Percentiles rank a stretch among this genome's conserved stretches.
Conservation (phyloP, 352 stramenopile genomes). For the Phytophthora megakarya region DNA sequence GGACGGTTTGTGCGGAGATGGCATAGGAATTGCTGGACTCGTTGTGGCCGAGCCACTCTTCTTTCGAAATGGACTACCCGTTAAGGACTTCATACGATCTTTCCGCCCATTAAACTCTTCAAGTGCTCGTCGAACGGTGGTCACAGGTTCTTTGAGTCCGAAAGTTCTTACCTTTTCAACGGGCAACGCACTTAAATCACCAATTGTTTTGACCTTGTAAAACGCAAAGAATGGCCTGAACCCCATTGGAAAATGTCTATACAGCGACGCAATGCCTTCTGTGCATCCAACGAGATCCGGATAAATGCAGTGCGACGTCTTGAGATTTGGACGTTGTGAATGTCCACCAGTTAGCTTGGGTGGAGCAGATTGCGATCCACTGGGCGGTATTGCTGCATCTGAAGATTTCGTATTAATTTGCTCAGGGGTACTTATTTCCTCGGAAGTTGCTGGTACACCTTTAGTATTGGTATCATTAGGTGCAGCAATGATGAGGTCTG, state of each 20-base stretch:
- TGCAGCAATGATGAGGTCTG: background rate
- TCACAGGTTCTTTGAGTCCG: conserved; percentile 60
- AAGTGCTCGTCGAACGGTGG: conserved; percentile 57
- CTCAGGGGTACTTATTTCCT: background rate
- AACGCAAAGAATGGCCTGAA: conserved; percentile 66
- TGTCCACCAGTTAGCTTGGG: conserved; percentile 12
- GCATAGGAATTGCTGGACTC: conserved; percentile 31
- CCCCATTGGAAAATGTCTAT: conserved; percentile 55
- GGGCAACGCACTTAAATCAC: conserved; percentile 59
- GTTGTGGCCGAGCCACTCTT: conserved; percentile 19
- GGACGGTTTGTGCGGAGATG: conserved; percentile 34
- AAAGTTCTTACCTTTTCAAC: conserved; percentile 61
- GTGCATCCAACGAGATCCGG: conserved; percentile 49
- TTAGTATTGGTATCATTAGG: background rate
- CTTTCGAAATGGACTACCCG: conserved; percentile 48
- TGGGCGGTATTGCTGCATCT: background rate
- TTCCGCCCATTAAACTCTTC: conserved; percentile 55
- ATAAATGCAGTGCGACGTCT: conserved; percentile 40
- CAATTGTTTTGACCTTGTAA: conserved; percentile 74
- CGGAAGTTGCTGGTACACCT: conserved; percentile 3
- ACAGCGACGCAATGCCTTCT: conserved; percentile 54
- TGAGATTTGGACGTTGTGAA: conserved; percentile 10
- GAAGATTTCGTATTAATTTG: background rate
- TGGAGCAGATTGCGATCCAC: conserved; percentile 21
- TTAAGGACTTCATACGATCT: conserved; percentile 41